Percentiles rank a stretch among this genome's conserved stretches.
phyloP scores from a whole-genome alignment of 148 eudicot species.

The Vaccinium corymbosum region DNA sequence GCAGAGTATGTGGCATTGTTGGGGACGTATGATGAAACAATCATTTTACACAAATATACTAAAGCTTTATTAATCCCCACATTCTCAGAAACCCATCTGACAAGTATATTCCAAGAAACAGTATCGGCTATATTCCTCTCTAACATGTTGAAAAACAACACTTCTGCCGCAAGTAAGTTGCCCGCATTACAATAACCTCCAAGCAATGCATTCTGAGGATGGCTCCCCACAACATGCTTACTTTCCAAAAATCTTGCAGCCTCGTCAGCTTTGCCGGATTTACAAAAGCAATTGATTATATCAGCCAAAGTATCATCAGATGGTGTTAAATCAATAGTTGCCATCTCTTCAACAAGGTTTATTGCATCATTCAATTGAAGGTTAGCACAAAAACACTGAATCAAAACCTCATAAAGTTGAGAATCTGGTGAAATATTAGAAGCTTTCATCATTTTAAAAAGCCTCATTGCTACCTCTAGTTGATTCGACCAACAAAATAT shows the following conservation, averaged over 20 bases:
- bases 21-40: slow-evolving; percentile 40
- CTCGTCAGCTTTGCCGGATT: slow-evolving; percentile 32
- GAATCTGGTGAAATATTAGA: slow-evolving; percentile 40
- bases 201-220: slow-evolving; percentile 54
- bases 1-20: slow-evolving; percentile 63
- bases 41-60: slow-evolving; percentile 57
- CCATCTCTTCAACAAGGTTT: slow-evolving; percentile 49
- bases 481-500: slow-evolving; percentile 35
- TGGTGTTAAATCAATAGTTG: slow-evolving; percentile 26
- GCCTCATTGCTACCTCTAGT: slow-evolving; percentile 35
- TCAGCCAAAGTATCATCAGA: slow-evolving; percentile 35
- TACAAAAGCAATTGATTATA: slow-evolving; percentile 40
- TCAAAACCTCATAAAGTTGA: slow-evolving; percentile 35
- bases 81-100: slow-evolving; percentile 44
- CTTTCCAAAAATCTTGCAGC: slow-evolving; percentile 46
- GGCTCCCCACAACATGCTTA: slow-evolving; percentile 28
- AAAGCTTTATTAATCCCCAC: slow-evolving; percentile 27
- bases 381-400: slow-evolving; percentile 40
- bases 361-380: slow-evolving; percentile 38
- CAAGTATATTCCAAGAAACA: slow-evolving; percentile 56
- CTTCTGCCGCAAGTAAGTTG: slow-evolving; percentile 28
- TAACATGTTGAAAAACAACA: slow-evolving; percentile 41
- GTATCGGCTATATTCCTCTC: slow-evolving; percentile 33
- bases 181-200: slow-evolving; percentile 39
- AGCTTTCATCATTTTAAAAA: slow-evolving; percentile 48